Evolutionary conservation across 2,329 filamentous ascomycete genomes (phyloP).

Genomic region (Rutstroemia sydowiana): DNA sequence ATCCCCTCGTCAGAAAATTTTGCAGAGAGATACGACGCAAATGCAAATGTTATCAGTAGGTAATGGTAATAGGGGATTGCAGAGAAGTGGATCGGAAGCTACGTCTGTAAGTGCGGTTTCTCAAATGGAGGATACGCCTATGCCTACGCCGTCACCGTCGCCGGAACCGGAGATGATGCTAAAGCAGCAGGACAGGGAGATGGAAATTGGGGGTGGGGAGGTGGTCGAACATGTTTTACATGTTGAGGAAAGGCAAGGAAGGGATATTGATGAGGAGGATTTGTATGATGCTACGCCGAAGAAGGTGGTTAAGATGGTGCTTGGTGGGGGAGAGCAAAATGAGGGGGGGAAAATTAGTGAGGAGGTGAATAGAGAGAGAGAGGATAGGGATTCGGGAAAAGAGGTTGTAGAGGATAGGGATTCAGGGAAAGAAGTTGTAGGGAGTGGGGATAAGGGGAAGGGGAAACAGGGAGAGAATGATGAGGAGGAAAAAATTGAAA

Average conservation of each 20-base stretch:
- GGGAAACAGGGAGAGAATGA: too few species aligned
- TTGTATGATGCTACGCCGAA: neutral
- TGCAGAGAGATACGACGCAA: neutral
- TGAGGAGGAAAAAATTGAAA: slow-evolving; percentile 33
- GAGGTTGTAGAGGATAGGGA: neutral
- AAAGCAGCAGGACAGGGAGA: neutral
- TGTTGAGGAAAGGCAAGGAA: slow-evolving; percentile 9
- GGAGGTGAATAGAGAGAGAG: neutral
- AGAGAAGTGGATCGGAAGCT: slow-evolving; percentile 35
- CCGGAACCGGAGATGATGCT: too few species aligned
- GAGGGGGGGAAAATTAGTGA: neutral
- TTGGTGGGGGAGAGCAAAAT: slow-evolving; percentile 5
- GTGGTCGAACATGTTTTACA: too few species aligned
- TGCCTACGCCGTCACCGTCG: too few species aligned
- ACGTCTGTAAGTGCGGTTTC: slow-evolving; percentile 36
- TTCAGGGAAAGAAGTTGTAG: neutral
- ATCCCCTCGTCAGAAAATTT: neutral
- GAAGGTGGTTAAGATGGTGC: neutral
- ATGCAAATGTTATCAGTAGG: neutral
- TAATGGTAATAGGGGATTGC: neutral
- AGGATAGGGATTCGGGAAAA: neutral
- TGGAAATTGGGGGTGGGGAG: neutral
- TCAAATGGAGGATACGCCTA: slow-evolving; percentile 11
- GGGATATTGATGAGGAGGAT: neutral
- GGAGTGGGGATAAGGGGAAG: too few species aligned